Conservation (phyloP, 176 grass and related monocot genomes). For the Elymus sibiricus region DNA sequence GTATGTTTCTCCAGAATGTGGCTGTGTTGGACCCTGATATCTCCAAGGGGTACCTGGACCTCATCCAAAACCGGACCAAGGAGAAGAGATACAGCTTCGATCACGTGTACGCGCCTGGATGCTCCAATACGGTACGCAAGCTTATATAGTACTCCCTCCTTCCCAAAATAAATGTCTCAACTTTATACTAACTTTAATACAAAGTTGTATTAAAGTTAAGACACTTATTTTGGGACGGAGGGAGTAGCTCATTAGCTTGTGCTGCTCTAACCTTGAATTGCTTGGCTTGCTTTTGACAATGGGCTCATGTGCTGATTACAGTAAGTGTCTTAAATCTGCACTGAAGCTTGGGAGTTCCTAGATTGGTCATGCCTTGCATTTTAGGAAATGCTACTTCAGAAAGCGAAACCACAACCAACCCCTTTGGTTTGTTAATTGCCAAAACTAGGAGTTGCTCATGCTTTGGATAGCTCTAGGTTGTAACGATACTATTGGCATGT, state of each 20-base stretch:
- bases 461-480: background rate
- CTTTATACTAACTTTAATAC: no score
- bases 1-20: slow-evolving; percentile 50
- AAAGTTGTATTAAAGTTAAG: no score
- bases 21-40: slow-evolving; percentile 95
- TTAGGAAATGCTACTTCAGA: background rate
- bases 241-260: background rate
- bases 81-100: slow-evolving; percentile 94
- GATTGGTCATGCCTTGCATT: slow-evolving; percentile 1
- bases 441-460: slow-evolving; percentile 3
- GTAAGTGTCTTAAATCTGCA: background rate
- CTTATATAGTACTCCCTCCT: no score
- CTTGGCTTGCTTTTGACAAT: background rate
- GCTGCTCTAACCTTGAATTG: slow-evolving; percentile 5
- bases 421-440: slow-evolving; percentile 4
- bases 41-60: slow-evolving; percentile 93
- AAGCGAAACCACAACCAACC: slow-evolving; percentile 8
- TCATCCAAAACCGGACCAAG: slow-evolving; percentile 94
- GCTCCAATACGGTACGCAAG: slow-evolving; percentile 70
- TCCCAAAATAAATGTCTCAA: no score
- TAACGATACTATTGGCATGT: slow-evolving; percentile 14
- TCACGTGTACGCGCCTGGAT: slow-evolving; percentile 80
- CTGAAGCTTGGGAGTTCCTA: background rate
- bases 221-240: no score
- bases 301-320: background rate